A percentile compares a stretch with the other conserved stretches of the same genome.
These are phyloP conservation scores for Pythium aristosporum DNA, from an alignment of 352 stramenopile species.

Conservation along the genomic window DNA sequence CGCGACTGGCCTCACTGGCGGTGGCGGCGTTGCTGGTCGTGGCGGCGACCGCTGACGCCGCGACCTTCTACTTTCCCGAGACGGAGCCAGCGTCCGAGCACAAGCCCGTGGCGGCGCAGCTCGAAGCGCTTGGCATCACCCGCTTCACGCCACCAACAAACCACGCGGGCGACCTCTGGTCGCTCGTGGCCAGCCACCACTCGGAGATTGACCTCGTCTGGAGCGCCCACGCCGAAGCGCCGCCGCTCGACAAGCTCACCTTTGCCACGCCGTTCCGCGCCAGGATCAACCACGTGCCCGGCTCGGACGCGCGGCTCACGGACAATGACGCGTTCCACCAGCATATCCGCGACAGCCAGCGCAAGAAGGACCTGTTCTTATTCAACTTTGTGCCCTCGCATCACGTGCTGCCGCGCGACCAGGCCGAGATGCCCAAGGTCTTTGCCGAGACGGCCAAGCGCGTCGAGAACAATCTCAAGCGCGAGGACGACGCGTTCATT, in stretches of 20 bases:
- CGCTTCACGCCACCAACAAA: slow-evolving; percentile 34
- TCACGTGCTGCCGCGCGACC: slow-evolving; percentile 63
- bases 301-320: slow-evolving; percentile 40
- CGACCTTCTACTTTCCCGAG: slow-evolving; percentile 59
- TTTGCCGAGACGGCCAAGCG: slow-evolving; percentile 49
- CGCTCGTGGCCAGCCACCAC: slow-evolving; percentile 39
- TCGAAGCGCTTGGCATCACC: slow-evolving; percentile 53
- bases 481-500: slow-evolving; percentile 43
- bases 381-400: slow-evolving; percentile 66
- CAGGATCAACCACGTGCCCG: slow-evolving; percentile 77
- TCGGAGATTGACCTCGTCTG: slow-evolving; percentile 70
- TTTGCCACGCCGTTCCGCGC: slow-evolving; percentile 41
- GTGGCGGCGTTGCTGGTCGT: not conserved
- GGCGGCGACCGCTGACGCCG: slow-evolving; percentile 16
- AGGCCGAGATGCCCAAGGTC: slow-evolving; percentile 39
- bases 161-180: slow-evolving; percentile 33
- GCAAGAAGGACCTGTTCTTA: slow-evolving; percentile 57
- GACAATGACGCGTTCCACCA: slow-evolving; percentile 41
- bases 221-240: slow-evolving; percentile 30
- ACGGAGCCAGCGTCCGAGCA: slow-evolving; percentile 29
- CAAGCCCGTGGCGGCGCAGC: slow-evolving; percentile 45
- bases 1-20: slow-evolving; percentile 9
- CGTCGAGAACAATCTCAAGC: slow-evolving; percentile 55
- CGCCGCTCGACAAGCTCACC: slow-evolving; percentile 39
- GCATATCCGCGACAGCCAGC: slow-evolving; percentile 46